Base-by-base conservation (phyloP, 2,329 filamentous ascomycete genomes). In the Epichloe gansuensis region DNA sequence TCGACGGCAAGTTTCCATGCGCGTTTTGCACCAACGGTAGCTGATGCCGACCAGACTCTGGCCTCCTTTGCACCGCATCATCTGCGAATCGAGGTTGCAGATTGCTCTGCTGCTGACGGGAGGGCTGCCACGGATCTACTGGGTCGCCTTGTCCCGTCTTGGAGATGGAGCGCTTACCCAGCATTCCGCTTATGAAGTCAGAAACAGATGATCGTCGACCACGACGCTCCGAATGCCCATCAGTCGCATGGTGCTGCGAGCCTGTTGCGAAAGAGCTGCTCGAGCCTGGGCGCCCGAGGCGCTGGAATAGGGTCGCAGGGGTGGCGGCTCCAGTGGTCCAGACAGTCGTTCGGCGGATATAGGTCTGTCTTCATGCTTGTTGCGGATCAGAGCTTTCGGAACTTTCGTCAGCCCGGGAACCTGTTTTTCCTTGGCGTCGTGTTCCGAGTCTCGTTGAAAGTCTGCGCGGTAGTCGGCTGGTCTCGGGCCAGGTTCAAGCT, bases 371-470 rank as follows among this genome's bases (percentile, higher is more conserved):
- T 43, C 39, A 2, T 47, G 42, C 21, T 44, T 54, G 17, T 38
- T 44, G 9, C 35, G 50, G n/a, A 38, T 28, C 12, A 52, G 13
- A 12, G 38, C 35, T n/a, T 43, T 46, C 25, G 73, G 57, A 12
- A 59, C 59, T 31, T 62, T 62, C 25, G 61, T 51, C 12, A 69
- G 59, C 17, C 64, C 0, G 75, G 76, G 54, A 78, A 73, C 11
- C 75, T 66, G 56, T 74, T 76, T 63, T 74, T 77, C 13, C 57
- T 53, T 3, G 58, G 51, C 25, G 54, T 48, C 15, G 52, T 53
- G 15, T 56, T 51, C 42, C 54, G 48, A 41, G 49, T 42, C 35
- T 42, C 50, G 5, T 50, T 25, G 35, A 8, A 35, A 43, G 42
- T 43, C 41, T 38, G 51, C 38, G 25, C 51, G 55, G n/a, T 52